A percentile compares a stretch with the other conserved stretches of the same genome.
These are phyloP conservation scores for Talaromyces atroroseus DNA, from an alignment of 2,329 filamentous ascomycete species.

Conservation along the genomic window DNA sequence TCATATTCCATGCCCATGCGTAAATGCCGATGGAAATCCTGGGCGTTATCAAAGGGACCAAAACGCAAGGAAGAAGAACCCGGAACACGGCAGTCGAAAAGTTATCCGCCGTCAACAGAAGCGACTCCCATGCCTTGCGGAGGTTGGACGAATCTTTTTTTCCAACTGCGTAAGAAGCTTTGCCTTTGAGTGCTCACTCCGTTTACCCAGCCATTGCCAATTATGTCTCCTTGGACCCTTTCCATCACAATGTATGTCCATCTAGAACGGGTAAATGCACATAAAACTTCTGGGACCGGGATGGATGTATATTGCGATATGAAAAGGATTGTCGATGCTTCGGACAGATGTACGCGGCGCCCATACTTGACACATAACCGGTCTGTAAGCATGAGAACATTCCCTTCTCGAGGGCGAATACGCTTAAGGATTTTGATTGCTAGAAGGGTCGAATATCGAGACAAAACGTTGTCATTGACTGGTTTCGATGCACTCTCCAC, in stretches of 20 bases:
- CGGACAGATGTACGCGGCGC: conserved; percentile 21
- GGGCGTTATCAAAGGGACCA: conserved; percentile 27
- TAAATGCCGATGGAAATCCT: conserved; percentile 36
- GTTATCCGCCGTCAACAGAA: conserved; percentile 27
- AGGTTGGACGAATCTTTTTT: conserved; percentile 23
- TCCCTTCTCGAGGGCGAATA: conserved; percentile 20
- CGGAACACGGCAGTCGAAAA: conserved; percentile 29
- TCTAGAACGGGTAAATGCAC: conserved; percentile 28
- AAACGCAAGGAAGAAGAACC: conserved; percentile 23
- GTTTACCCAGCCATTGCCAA: conserved; percentile 27
- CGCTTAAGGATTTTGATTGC: conserved; percentile 19
- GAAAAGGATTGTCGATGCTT: conserved; percentile 33
- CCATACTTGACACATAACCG: conserved; percentile 31
- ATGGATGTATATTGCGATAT: conserved; percentile 34
- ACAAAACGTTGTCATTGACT: conserved; percentile 9
- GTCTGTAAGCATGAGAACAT: conserved; percentile 26
- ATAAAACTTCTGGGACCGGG: conserved; percentile 34
- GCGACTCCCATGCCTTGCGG: conserved; percentile 22
- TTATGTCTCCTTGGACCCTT: conserved; percentile 33
- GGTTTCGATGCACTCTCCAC: too few species aligned
- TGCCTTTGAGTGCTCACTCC: conserved; percentile 27
- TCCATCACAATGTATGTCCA: conserved; percentile 38
- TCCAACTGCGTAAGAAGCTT: conserved; percentile 31
- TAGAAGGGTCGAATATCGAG: conserved; percentile 19
- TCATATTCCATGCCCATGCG: conserved; percentile 26